phyloP scores from a whole-genome alignment of 1,139 yeast genomes.

The Diutina scorzettiae region DNA sequence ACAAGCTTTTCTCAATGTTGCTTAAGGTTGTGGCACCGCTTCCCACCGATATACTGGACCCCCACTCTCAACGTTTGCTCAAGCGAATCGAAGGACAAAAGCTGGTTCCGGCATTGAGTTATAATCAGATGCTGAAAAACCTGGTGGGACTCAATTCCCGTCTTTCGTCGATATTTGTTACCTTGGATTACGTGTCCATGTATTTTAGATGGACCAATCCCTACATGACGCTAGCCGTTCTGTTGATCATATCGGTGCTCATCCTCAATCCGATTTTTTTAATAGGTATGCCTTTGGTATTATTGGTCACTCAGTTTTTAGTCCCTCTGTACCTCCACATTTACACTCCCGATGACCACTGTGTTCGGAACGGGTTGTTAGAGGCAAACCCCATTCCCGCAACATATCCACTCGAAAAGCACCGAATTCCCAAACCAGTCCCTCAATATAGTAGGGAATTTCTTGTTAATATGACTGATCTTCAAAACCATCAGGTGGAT shows the following conservation, averaged over 20 bases:
- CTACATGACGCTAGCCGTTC: conserved; percentile 45
- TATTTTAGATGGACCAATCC: conserved; percentile 58
- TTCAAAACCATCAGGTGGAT: conserved; percentile 71
- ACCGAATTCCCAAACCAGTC: conserved; percentile 56
- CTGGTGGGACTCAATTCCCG: conserved; percentile 61
- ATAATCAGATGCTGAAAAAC: conserved; percentile 33
- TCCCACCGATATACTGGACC: not conserved
- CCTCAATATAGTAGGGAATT: conserved; percentile 76
- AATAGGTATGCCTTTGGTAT: conserved; percentile 41
- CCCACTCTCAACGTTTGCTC: conserved; percentile 25
- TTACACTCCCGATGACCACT: conserved; percentile 25
- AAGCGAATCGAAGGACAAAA: conserved; percentile 48
- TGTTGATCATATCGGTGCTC: conserved; percentile 43
- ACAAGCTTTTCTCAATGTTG: conserved; percentile 58
- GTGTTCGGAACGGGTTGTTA: conserved; percentile 12
- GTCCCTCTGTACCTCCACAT: conserved; percentile 54
- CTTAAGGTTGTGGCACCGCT: conserved; percentile 50
- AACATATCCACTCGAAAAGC: conserved; percentile 35
- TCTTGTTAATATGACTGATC: conserved; percentile 64
- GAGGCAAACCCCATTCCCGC: conserved; percentile 40
- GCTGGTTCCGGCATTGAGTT: conserved; percentile 46
- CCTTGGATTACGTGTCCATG: conserved; percentile 42
- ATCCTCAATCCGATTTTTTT: conserved; percentile 53
- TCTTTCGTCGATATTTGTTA: conserved; percentile 45
- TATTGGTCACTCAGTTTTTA: conserved; percentile 43